A percentile compares a stretch with the other conserved stretches of the same genome.
Evolutionary conservation across 371 early-diverging fungal species (phyloP).

Genomic region (Nosema bombycis): DNA sequence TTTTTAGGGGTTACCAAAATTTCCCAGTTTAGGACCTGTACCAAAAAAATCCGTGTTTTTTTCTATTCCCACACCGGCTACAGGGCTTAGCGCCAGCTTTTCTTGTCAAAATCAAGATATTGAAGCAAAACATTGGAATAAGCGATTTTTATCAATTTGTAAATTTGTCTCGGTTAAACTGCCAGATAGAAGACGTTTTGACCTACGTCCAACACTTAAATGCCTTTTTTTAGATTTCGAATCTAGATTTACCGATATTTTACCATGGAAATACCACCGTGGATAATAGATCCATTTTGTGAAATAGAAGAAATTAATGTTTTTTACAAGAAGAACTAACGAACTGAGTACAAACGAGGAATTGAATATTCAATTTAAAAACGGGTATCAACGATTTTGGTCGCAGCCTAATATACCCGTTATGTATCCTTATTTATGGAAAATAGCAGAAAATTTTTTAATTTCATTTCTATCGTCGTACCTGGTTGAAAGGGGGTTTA

Average conservation of each 20-base stretch:
- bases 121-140: too few species aligned
- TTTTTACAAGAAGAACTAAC: background rate
- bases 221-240: background rate
- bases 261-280: background rate
- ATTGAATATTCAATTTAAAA: background rate
- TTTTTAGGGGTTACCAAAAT: too few species aligned
- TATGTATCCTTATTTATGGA: background rate
- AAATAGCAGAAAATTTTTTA: background rate
- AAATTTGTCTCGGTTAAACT: background rate
- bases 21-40: too few species aligned
- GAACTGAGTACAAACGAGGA: background rate
- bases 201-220: background rate
- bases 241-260: background rate
- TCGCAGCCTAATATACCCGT: background rate
- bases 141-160: background rate
- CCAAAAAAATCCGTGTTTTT: too few species aligned
- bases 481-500: background rate
- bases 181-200: background rate
- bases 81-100: too few species aligned
- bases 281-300: background rate
- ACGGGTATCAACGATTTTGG: background rate
- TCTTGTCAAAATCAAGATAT: background rate
- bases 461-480: background rate
- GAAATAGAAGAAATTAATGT: background rate
- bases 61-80: too few species aligned